Base-by-base conservation (phyloP, 345 rosid species). In the Linum tenue region DNA sequence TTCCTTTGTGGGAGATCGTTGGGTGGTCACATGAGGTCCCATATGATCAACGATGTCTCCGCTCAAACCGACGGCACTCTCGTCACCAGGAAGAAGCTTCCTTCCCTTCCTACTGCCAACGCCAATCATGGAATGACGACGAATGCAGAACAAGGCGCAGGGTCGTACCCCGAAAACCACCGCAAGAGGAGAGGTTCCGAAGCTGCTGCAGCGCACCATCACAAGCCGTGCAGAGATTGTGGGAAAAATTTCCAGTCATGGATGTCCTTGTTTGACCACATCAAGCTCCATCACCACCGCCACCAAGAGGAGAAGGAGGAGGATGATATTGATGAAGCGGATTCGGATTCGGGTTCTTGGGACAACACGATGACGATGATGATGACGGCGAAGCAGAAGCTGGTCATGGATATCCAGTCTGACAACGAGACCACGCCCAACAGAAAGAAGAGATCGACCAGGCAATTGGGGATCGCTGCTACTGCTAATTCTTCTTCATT, bases 21-120 rank as follows among this genome's bases (percentile, higher is more conserved):
- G 74, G 92, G 92, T 31, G 92, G 92, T 67, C 92, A 84, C 75
- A 79, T 84, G 87, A 82, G 89, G 82, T 86, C 88, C 68, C 92
- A 84, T 55, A 70, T 79, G 79, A 69, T 71, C 62, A 69, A 69
- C 74, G 72, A 74, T 65, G 73, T 75, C 72, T 63, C 77, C 57
- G 70, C 66, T 62, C 81, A 76, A 41, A 65, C 67, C 10, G 72
- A 72, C 62, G 74, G 76, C 5, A 62, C 67, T 31, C 66, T 66
- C 66, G 56, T 64, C 68, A 53, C 64, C 64, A 78, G 75, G 73
- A 76, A 78, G 67, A 83, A 74, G 74, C 74, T 76, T 17, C 62
- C 74, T 4, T 57, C 76, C 66, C 67, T 69, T 15, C 60, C 60
- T n/a, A n/a, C n/a, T n/a, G n/a, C n/a, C n/a, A n/a, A n/a, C n/a